Base-by-base conservation (phyloP, 306 rosid genomes). In the Trifolium repens region DNA sequence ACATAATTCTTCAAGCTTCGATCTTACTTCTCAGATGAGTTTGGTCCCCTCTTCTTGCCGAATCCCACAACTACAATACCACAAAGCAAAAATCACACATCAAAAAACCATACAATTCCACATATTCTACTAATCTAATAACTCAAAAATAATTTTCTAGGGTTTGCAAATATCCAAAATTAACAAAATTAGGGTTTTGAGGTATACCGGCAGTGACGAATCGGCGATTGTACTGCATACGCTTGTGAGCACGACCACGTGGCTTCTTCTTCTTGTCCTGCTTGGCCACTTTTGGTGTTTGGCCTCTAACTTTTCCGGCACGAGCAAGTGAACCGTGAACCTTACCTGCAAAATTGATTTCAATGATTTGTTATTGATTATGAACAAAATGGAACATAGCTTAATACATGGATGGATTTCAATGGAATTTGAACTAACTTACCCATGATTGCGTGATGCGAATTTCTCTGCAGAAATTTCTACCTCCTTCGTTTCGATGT, bases 191-290 rank as follows among this genome's bases (percentile, higher is more conserved):
- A 80, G 80, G 76, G 80, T 61, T 74, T 3, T 0, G 67, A 50
- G 2, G 16, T 4, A n/a, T 81, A 81, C 85, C 85, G 3, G 85
- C 85, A 50, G 81, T 81, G 81, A 81, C 78, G 78, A 81, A 81
- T 24, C 85, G 74, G 65, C 85, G 85, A 24, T 81, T 81, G 81
- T 81, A 81, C 22, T 76, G 85, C 85, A 81, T 81, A 39, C 85
- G 80, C 78, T 81, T 81, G 78, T 81, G 78, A 16, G 85, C 81
- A n/a, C 85, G 85, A 44, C 81, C 85, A 65, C 85, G 81, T 9
- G 85, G 81, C 78, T 81, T 77, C 81, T 81, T 81, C 78, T 81
- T 81, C 70, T 81, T 81, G 58, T 81, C 85, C 50, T 76, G 85
- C 37, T 81, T 81, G 0, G 85, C 85, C 17, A 81, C 81, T 16